Evolutionary conservation across 805 yeast genomes (phyloP), one percentile per base, ranked within the genome.

Genomic region (Nakazawaea wyomingensis): DNA sequence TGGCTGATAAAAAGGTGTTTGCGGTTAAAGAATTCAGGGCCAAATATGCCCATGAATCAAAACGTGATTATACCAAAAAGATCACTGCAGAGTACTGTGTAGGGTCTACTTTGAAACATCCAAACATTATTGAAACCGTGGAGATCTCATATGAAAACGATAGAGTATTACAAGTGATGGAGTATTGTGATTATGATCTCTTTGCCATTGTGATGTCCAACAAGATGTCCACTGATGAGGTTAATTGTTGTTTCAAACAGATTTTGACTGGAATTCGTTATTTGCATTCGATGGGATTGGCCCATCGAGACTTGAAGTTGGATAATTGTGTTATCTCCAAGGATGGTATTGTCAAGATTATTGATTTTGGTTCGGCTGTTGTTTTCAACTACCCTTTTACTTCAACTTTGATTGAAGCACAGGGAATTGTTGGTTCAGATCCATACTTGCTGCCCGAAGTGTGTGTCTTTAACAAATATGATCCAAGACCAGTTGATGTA

Each of bases 151-250:
- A 87, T 62, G 97, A 90, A 55, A 80, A 83, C 51, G 93, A 86
- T 49, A 72, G 91, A 44, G 83, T 88, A 46, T 78, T 84, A 53
- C 96, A 90, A 64, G 90, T 90, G 37, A 85, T 90, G 95, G 97
- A 90, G 57, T 90, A 87, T 61, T 89, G 96, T 61, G 96, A 90
- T 52, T 89, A 76, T 59, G 97, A 90, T 60, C 69, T 90, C 51
- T 90, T 90, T 63, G 96, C 96, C 9, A 85, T 90, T 45, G 96
- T 90, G 26, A 89, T 90, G 96, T 81, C 90, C 41, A 87, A 88
- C 53, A 84, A 85, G 54, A 90, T 90, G 97, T 63, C 82, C 1
- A 65, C 72, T 39, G 78, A 72, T 35, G 97, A 90, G 61, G 75
- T 87, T 29, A 80, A 81, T 60, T 90, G 97, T 62, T 90, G 96